Base-by-base conservation (phyloP, 2,329 filamentous ascomycete genomes). In the Calonectria pseudoreteaudii region DNA sequence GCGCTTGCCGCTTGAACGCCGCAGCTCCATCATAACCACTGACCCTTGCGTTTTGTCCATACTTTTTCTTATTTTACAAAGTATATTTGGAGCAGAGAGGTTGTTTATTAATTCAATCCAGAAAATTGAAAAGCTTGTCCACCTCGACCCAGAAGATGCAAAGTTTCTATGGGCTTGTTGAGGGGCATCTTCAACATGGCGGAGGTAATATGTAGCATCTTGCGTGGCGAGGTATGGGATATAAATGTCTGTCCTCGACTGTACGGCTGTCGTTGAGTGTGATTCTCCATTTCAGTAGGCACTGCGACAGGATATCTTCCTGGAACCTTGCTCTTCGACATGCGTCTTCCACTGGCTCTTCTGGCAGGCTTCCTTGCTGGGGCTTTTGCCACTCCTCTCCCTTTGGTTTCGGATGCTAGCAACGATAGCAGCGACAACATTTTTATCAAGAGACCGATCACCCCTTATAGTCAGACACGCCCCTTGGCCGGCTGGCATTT, bases 381-480 rank as follows among this genome's bases (percentile, higher is more conserved):
- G 28, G 53, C 41, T 5, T 16, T 74, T 16, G 73, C 73, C 11
- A 47, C 44, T 14, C 70, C 73, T 38, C 8, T 70, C 6, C 62
- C 30, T 16, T 30, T 16, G 5, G 18, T 3, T 53, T 31, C 41
- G 16, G 14, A 49, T 30, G 8, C 10, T n/a, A 13, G 44, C 6
- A 20, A 56, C 2, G 16, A 34, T n/a, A 13, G 44, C 6, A 20
- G 34, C 2, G 16, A 34, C 16, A 20, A n/a, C n/a, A 10, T n/a
- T n/a, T 30, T 8, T 41, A 7, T 16, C 26, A 28, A 26, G 26
- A 11, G 4, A 16, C 23, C 23, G 14, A 58, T 34, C 8, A 56
- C 18, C 8, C 7, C 4, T 9, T 20, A 34, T 14, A 23, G 6
- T n/a, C 20, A 7, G 13, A 16, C 11, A 20, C 20, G n/a, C 30